Percentiles rank a stretch among this genome's conserved stretches.
phyloP scores from a whole-genome alignment of 2,329 filamentous ascomycete genomes.

The Neonectria ditissima region DNA sequence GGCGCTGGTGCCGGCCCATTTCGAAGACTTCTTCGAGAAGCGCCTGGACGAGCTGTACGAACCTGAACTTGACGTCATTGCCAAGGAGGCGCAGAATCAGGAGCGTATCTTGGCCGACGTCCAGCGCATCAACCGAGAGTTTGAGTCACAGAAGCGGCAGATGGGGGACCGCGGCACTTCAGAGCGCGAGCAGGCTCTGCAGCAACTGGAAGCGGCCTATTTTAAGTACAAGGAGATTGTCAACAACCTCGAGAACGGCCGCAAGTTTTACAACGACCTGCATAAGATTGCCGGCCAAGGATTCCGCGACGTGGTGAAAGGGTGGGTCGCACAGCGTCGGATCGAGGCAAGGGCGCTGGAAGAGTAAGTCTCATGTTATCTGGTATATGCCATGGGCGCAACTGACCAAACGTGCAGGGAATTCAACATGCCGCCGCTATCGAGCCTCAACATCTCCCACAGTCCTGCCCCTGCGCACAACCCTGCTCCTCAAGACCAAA shows the following conservation, averaged over 20 bases:
- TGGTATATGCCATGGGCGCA: conserved; percentile 3
- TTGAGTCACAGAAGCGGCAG: conserved; percentile 76
- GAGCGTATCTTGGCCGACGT: conserved; percentile 76
- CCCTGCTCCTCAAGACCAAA: conserved; percentile 33
- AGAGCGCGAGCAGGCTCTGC: conserved; percentile 87
- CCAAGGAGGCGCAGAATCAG: conserved; percentile 81
- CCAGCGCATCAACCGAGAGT: conserved; percentile 80
- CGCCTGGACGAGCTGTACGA: conserved; percentile 83
- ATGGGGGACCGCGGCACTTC: conserved; percentile 71
- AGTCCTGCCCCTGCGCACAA: conserved; percentile 42
- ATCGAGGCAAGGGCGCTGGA: conserved; percentile 85
- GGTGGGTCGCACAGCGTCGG: conserved; percentile 83
- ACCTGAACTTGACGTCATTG: conserved; percentile 76
- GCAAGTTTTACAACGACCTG: conserved; percentile 98
- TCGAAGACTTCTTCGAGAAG: conserved; percentile 90
- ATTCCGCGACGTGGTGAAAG: conserved; percentile 82
- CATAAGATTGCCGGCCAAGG: conserved; percentile 82
- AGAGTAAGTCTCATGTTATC: conserved; percentile 62
- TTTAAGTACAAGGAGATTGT: conserved; percentile 97
- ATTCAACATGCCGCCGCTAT: conserved; percentile 63
- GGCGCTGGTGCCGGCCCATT: conserved; percentile 86
- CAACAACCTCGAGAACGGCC: conserved; percentile 87
- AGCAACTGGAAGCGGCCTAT: conserved; percentile 90
- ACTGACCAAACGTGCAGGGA: conserved; percentile 53
- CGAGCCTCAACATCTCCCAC: conserved; percentile 56